Conservation (phyloP, 1,284 basidiomycete genomes). For the Rhodofomes roseus region DNA sequence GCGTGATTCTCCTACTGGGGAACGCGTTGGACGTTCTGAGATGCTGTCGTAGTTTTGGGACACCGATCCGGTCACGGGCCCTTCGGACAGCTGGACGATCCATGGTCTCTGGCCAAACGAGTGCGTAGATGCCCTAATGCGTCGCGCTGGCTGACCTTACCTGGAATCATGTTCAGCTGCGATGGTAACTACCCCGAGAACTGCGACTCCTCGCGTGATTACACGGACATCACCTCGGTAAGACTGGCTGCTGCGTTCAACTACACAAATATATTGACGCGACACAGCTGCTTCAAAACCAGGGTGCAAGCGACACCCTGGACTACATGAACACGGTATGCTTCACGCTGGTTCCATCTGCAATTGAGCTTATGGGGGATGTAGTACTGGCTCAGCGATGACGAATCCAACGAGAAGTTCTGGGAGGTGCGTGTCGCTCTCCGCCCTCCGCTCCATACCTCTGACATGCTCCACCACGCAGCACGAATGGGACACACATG, state of each 20-base stretch:
- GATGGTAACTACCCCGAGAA: slow-evolving; percentile 58
- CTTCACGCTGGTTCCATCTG: no score
- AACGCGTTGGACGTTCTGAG: no score
- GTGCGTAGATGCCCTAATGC: slow-evolving; percentile 36
- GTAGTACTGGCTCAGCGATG: slow-evolving; percentile 63
- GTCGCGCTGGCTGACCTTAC: neutral
- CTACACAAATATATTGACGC: neutral
- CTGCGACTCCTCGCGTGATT: slow-evolving; percentile 64
- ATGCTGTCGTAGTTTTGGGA: slow-evolving; percentile 26
- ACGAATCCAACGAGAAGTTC: slow-evolving; percentile 58
- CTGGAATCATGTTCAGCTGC: slow-evolving; percentile 41
- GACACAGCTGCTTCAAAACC: slow-evolving; percentile 50
- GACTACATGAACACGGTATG: slow-evolving; percentile 59
- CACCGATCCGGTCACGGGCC: slow-evolving; percentile 55
- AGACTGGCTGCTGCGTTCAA: slow-evolving; percentile 32
- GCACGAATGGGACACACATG: slow-evolving; percentile 73
- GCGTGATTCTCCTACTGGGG: slow-evolving; percentile 3
- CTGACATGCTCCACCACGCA: slow-evolving; percentile 1
- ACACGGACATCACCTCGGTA: slow-evolving; percentile 46
- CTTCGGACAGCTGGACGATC: slow-evolving; percentile 70
- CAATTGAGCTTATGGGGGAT: no score
- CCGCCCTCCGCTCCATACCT: neutral
- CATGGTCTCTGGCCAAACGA: slow-evolving; percentile 74
- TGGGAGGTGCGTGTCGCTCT: slow-evolving; percentile 55
- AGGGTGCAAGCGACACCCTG: slow-evolving; percentile 61